A percentile compares a stretch with the other conserved stretches of the same genome.
Conservation (phyloP, 208 protist species). For the Leishmania turanica region DNA sequence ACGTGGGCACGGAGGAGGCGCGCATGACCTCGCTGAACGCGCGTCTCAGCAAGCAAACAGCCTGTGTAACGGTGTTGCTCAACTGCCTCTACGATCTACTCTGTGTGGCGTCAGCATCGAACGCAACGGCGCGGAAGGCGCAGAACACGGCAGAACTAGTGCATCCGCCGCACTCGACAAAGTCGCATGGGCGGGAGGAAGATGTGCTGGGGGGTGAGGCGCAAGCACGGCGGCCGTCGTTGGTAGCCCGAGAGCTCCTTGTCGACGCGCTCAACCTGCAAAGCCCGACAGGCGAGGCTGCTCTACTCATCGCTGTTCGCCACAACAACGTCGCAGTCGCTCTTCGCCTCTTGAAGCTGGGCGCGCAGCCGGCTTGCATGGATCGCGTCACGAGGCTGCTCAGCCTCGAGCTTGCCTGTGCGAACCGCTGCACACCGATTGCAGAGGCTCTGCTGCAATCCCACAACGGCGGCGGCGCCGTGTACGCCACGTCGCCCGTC, state of each 20-base stretch:
- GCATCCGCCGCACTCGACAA: not conserved
- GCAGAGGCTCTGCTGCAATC: slow-evolving; percentile 46
- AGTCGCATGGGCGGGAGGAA: not conserved
- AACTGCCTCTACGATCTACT: slow-evolving; percentile 51
- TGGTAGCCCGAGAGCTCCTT: slow-evolving; percentile 16
- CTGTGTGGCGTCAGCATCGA: slow-evolving; percentile 4
- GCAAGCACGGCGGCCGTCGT: not conserved
- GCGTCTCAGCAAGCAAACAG: slow-evolving; percentile 24
- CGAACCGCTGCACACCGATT: slow-evolving; percentile 63
- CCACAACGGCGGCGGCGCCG: slow-evolving; percentile 14
- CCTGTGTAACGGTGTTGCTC: slow-evolving; percentile 40
- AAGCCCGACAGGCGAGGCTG: slow-evolving; percentile 68
- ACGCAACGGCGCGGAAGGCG: not conserved
- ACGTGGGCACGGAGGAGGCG: not conserved
- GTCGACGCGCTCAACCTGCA: slow-evolving; percentile 62
- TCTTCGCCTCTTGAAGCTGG: slow-evolving; percentile 63
- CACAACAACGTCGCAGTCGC: slow-evolving; percentile 57
- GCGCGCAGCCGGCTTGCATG: slow-evolving; percentile 61
- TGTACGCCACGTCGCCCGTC: slow-evolving; percentile 47
- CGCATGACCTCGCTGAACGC: not conserved
- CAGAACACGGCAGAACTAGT: not conserved
- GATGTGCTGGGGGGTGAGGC: too few relatives aligned
- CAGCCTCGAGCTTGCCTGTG: slow-evolving; percentile 76
- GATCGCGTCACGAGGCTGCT: slow-evolving; percentile 69
- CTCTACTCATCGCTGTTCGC: slow-evolving; percentile 63